Evolutionary conservation across 345 rosid species (phyloP), one percentile per base, ranked within the genome.

Genomic region (Heritiera littoralis): DNA sequence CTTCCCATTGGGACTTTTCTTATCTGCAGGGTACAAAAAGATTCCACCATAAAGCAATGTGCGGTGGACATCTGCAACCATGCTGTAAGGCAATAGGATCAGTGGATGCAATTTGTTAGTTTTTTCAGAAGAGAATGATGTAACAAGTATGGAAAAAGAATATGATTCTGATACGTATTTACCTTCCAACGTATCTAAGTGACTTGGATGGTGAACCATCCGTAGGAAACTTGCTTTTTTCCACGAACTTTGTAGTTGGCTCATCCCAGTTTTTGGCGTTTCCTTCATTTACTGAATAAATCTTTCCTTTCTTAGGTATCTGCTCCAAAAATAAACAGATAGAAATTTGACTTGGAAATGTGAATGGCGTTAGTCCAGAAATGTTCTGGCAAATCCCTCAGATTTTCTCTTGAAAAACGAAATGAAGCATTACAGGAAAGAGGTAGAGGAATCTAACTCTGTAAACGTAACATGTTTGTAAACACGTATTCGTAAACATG

Each of bases 51-150:
- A 92, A 20, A 92, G 96, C 77, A 92, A 81, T 30, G 96, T 92
- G 63, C 93, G 93, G 78, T 90, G 96, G 66, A 92, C 87, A 81
- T 92, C 96, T 18, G 95, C 95, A 38, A 92, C 95, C 95, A 92
- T 90, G 84, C 95, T 90, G 88, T 74, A 65, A 15, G 14, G 8
- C 9, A 63, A 59, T 64, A 41, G 51, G 73, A 77, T 76, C 38
- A 77, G 54, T 63, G 38, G 43, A 60, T 32, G 15, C 46, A 1
- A 48, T 28, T 70, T 46, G 28, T 68, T 46, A 46, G 40, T 38
- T 68, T 23, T 20, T 46, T 38, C 35, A 38, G 20, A 72, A 51
- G 6, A 51, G 60, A 51, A 72, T 71, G 23, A 28, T 12, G 9
- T 60, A 61, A 30, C 3, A 52, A 66, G 12, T 13, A 6, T 55